Evolutionary conservation across 768 basidiomycete species (phyloP).

Genomic region (Pleurotus ostreatus): DNA sequence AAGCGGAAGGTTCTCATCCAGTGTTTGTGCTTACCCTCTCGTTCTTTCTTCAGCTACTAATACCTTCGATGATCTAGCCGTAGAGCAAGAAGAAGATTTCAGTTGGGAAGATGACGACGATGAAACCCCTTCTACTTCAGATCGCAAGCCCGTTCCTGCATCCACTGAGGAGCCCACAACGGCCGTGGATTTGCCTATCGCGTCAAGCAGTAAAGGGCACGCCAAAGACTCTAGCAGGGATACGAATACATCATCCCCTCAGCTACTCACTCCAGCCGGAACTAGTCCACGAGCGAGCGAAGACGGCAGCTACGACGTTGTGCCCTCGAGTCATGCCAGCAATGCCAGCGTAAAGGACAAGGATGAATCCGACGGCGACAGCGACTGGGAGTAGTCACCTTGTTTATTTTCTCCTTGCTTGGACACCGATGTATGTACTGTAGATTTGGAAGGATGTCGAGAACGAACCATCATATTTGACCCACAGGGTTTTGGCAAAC

Average conservation of each 20-base stretch:
- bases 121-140: slow-evolving; percentile 30
- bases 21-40: slow-evolving; percentile 36
- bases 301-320: slow-evolving; percentile 66
- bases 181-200: neutral
- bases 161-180: slow-evolving; percentile 9
- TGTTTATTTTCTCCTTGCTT: neutral
- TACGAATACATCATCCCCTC: slow-evolving; percentile 24
- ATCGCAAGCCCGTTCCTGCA: neutral
- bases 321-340: slow-evolving; percentile 52
- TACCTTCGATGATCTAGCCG: slow-evolving; percentile 36
- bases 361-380: slow-evolving; percentile 41
- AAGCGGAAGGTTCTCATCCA: slow-evolving; percentile 74
- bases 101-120: slow-evolving; percentile 96
- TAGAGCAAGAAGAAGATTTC: slow-evolving; percentile 81
- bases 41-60: neutral
- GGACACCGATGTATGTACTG: neutral
- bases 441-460: neutral
- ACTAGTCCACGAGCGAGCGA: slow-evolving; percentile 53
- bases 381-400: slow-evolving; percentile 59
- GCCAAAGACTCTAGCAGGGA: slow-evolving; percentile 2
- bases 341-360: slow-evolving; percentile 30
- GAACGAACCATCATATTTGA: neutral
- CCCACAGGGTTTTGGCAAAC: neutral
- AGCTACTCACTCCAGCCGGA: slow-evolving; percentile 27
- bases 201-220: neutral